A percentile compares a stretch with the other conserved stretches of the same genome.
Conservation (phyloP, 106 monocot genomes). For the Dioscorea dumetorum region DNA sequence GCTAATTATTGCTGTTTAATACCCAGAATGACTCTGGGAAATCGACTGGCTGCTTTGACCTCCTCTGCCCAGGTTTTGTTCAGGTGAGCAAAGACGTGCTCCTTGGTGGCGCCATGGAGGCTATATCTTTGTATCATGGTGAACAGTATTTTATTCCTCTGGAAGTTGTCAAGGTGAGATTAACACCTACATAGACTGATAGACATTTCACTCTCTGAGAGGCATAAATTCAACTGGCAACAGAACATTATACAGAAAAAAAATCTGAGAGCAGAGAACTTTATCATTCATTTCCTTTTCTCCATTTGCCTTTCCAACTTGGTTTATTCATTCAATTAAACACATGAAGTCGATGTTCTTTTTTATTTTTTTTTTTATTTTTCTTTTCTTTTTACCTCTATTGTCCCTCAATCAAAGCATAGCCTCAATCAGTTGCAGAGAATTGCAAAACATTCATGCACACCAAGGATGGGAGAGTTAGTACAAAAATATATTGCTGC, state of each 20-base stretch:
- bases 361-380: too few species aligned
- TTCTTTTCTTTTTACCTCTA: too few species aligned
- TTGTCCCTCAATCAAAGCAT: too few species aligned
- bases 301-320: neutral
- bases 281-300: neutral
- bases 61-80: constrained; percentile 28
- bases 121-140: neutral
- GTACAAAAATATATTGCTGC: neutral
- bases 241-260: neutral
- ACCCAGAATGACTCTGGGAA: constrained; percentile 7
- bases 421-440: too few species aligned
- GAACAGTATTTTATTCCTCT: neutral
- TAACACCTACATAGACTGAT: neutral
- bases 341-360: too few species aligned
- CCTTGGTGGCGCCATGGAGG: constrained; percentile 10
- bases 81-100: constrained; percentile 14
- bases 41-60: constrained; percentile 25
- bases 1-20: neutral
- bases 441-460: too few species aligned
- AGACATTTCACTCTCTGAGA: neutral
- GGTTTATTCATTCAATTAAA: too few species aligned
- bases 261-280: neutral
- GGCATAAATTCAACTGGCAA: neutral
- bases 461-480: too few species aligned
- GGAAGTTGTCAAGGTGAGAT: constrained; percentile 9